Percentiles rank a stretch among this genome's conserved stretches.
These are phyloP conservation scores for Nemania abortiva DNA, from an alignment of 2,329 filamentous ascomycete genomes.

Conservation along the genomic window DNA sequence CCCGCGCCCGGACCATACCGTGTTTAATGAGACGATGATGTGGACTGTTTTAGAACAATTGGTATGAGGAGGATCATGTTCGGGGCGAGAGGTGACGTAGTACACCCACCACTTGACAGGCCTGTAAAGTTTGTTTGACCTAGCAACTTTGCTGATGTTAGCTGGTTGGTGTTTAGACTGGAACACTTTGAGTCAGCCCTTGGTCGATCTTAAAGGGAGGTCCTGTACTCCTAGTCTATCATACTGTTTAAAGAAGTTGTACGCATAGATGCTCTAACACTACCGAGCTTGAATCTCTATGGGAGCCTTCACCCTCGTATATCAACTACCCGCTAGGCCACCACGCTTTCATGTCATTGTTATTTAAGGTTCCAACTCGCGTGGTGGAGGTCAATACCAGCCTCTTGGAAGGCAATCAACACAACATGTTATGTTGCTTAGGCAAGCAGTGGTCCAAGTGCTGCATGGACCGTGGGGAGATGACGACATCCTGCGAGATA, in stretches of 20 bases:
- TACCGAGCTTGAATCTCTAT: background rate
- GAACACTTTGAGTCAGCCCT: background rate
- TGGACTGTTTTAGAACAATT: background rate
- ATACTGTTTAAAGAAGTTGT: background rate
- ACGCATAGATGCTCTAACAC: background rate
- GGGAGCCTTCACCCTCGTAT: background rate
- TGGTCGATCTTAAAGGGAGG: background rate
- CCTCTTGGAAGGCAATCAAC: no score
- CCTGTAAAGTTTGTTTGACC: background rate
- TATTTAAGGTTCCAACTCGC: background rate
- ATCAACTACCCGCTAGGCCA: background rate
- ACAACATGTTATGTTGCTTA: no score
- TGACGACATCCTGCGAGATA: background rate
- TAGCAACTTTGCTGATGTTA: background rate
- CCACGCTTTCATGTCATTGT: background rate
- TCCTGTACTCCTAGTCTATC: background rate
- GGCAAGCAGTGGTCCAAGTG: background rate
- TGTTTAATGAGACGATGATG: background rate
- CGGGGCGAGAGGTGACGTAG: constrained; percentile 1
- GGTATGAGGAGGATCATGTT: background rate
- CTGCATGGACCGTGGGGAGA: background rate
- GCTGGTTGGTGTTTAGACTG: background rate
- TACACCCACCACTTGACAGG: no score
- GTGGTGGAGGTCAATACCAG: background rate
- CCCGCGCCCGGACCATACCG: background rate